Evolutionary conservation across 164 flowering plant species (phyloP).

Genomic region (Cinnamomum micranthum): DNA sequence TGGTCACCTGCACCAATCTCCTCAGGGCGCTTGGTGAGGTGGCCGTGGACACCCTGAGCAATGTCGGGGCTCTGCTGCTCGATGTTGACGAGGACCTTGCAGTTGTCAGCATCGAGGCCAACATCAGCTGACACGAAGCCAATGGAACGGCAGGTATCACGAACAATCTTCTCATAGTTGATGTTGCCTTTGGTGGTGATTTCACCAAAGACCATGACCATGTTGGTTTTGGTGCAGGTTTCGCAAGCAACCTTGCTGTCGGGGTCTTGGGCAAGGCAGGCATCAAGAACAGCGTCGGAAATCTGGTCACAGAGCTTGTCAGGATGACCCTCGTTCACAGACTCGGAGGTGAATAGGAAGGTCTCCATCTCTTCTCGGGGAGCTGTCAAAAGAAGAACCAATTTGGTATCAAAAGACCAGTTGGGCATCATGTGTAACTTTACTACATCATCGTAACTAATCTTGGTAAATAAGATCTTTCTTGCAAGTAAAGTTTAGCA

Average conservation of each 20-base stretch:
- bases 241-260: constrained; percentile 91
- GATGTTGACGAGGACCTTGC: constrained; percentile 81
- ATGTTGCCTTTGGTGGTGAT: constrained; percentile 72
- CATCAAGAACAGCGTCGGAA: constrained; percentile 83
- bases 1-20: constrained; percentile 89
- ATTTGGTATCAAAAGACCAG: neutral
- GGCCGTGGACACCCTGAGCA: constrained; percentile 88
- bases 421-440: neutral
- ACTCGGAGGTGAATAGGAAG: constrained; percentile 78
- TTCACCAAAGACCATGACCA: constrained; percentile 89
- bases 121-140: constrained; percentile 79
- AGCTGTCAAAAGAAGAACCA: neutral
- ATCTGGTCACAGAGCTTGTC: constrained; percentile 88
- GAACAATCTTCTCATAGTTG: constrained; percentile 80
- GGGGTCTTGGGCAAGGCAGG: constrained; percentile 77
- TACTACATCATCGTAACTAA: neutral
- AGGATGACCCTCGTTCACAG: constrained; percentile 89
- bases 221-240: constrained; percentile 86
- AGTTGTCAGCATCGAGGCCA: constrained; percentile 80
- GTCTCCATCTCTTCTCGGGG: constrained; percentile 49
- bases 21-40: constrained; percentile 79
- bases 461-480: neutral
- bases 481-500: neutral
- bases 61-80: constrained; percentile 88
- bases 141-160: constrained; percentile 70